Evolutionary conservation across 306 rosid genomes (phyloP).

Genomic region (Cucumis melo): DNA sequence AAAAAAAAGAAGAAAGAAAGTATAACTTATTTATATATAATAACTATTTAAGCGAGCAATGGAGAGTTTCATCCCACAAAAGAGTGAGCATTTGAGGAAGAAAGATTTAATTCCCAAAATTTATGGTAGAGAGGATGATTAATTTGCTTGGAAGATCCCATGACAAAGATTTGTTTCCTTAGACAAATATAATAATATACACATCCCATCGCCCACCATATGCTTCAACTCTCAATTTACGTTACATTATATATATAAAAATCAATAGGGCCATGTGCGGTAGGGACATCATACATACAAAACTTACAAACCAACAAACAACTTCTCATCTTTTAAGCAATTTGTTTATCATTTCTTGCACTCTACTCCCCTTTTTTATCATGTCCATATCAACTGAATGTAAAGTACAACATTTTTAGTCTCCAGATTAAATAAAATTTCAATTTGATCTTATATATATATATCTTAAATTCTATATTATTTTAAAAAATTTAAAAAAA

Average conservation of each 20-base stretch:
- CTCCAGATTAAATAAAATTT: not conserved
- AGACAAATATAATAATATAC: not conserved
- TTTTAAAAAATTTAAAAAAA: too few relatives aligned
- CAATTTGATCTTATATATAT: too few relatives aligned
- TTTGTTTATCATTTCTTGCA: not conserved
- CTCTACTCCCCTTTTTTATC: not conserved
- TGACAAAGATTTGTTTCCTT: conserved; percentile 4
- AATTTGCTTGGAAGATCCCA: not conserved
- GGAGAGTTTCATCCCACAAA: not conserved
- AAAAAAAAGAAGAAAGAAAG: too few relatives aligned
- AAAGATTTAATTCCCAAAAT: not conserved
- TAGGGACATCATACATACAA: not conserved
- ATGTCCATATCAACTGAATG: not conserved
- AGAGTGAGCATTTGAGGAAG: not conserved
- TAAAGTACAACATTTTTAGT: not conserved
- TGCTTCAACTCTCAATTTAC: not conserved
- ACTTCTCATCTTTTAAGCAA: not conserved
- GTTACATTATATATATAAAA: not conserved
- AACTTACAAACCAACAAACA: not conserved
- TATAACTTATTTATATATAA: too few relatives aligned
- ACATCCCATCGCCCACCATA: not conserved
- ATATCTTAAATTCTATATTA: too few relatives aligned
- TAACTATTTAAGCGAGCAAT: not conserved
- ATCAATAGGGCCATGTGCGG: not conserved
- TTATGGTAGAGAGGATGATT: not conserved